A percentile compares a stretch with the other conserved stretches of the same genome.
phyloP scores from a whole-genome alignment of 140 eudicot genomes.

The Ambrosia hybrid region DNA sequence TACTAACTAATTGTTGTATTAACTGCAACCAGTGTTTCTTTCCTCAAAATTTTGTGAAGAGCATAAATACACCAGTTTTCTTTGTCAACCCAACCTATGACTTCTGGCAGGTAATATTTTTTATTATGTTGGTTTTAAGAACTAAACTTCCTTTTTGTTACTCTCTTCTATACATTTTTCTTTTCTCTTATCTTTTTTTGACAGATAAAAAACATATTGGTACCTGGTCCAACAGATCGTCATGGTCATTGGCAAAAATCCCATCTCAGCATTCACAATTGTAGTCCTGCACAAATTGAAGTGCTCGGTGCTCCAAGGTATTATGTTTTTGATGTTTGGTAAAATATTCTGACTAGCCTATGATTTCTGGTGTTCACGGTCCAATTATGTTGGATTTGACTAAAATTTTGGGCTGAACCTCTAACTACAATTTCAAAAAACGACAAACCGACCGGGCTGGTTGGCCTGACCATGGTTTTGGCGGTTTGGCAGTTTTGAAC shows the following conservation, averaged over 20 bases:
- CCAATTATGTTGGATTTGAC: too few species aligned
- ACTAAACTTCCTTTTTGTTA: background rate
- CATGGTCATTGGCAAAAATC: slow-evolving; percentile 65
- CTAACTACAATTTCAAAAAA: too few species aligned
- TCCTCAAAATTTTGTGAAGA: slow-evolving; percentile 65
- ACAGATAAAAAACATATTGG: slow-evolving; percentile 76
- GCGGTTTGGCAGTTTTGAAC: too few species aligned
- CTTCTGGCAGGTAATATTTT: slow-evolving; percentile 83
- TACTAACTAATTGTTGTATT: slow-evolving; percentile 5
- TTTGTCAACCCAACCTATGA: slow-evolving; percentile 93
- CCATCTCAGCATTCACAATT: slow-evolving; percentile 54
- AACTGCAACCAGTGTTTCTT: slow-evolving; percentile 77
- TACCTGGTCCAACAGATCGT: slow-evolving; percentile 66
- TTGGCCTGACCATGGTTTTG: too few species aligned
- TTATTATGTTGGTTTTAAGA: background rate
- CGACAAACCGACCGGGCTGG: too few species aligned
- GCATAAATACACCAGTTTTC: slow-evolving; percentile 75
- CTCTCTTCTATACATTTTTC: background rate
- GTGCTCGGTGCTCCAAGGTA: slow-evolving; percentile 81
- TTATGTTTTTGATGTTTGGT: slow-evolving; percentile 11
- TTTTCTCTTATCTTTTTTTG: too few species aligned
- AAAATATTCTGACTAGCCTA: slow-evolving; percentile 14
- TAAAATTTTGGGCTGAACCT: too few species aligned
- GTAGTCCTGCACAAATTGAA: slow-evolving; percentile 62
- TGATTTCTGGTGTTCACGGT: background rate